These are phyloP conservation scores for Litchi chinensis DNA, from an alignment of 345 rosid genomes.

Conservation along the genomic window DNA sequence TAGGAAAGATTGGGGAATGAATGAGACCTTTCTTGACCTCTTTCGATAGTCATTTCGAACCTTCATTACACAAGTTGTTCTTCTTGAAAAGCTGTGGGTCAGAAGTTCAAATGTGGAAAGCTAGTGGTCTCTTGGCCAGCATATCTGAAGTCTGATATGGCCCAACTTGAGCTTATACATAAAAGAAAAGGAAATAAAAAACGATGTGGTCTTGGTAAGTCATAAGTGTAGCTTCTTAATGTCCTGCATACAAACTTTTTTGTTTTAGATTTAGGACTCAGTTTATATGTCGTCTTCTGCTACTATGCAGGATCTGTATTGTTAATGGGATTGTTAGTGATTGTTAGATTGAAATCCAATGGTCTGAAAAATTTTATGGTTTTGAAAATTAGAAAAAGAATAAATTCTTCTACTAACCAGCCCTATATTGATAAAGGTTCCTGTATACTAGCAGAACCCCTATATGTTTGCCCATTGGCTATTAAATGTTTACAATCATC, in stretches of 20 bases:
- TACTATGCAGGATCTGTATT: no score
- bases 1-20: neutral
- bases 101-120: neutral
- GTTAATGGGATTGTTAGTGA: no score
- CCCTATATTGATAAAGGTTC: no score
- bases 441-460: no score
- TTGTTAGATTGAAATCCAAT: no score
- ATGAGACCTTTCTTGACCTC: neutral
- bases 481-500: neutral
- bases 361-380: no score
- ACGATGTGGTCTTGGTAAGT: neutral
- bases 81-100: neutral
- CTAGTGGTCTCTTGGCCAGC: neutral
- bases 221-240: neutral
- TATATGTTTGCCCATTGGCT: neutral
- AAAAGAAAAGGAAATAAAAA: neutral
- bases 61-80: neutral
- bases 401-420: no score
- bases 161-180: neutral
- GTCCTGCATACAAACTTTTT: neutral
- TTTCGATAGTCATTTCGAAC: neutral
- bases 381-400: no score
- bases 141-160: neutral
- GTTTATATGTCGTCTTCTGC: neutral
- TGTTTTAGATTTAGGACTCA: neutral